phyloP scores from a whole-genome alignment of 352 stramenopile genomes.

The Aphanomyces invadans region DNA sequence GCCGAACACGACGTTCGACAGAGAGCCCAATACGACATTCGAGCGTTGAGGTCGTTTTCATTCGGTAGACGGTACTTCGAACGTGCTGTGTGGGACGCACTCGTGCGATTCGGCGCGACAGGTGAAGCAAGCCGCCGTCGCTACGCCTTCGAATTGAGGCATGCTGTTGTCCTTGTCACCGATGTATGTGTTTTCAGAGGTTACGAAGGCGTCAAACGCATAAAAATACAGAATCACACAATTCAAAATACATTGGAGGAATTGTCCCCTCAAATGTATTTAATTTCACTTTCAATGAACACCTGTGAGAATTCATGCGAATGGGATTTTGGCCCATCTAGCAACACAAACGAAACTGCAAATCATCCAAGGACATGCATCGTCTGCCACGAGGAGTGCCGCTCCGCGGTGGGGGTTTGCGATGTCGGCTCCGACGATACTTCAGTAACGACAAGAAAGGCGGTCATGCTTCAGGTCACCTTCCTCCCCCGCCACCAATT shows the following conservation, averaged over 20 bases:
- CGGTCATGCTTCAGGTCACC: background rate
- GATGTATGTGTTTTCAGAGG: too few species aligned
- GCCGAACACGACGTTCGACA: background rate
- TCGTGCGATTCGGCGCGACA: background rate
- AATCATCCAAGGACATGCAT: background rate
- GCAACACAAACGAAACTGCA: constrained; percentile 1
- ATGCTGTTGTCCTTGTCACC: too few species aligned
- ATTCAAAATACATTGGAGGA: too few species aligned
- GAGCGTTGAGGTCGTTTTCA: background rate
- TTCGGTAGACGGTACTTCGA: background rate
- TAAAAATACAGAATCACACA: too few species aligned
- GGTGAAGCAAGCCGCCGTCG: background rate
- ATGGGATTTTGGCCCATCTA: background rate
- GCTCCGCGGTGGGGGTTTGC: background rate
- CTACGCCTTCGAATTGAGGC: too few species aligned
- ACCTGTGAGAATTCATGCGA: too few species aligned
- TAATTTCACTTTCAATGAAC: too few species aligned
- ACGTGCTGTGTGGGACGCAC: background rate
- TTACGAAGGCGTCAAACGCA: too few species aligned
- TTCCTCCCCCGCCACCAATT: background rate
- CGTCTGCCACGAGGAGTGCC: background rate
- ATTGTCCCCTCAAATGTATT: too few species aligned
- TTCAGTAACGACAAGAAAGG: constrained; percentile 1
- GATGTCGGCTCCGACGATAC: background rate
- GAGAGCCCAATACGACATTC: background rate